Base-by-base conservation (phyloP, 768 basidiomycete genomes). In the Rubroboletus satanas region DNA sequence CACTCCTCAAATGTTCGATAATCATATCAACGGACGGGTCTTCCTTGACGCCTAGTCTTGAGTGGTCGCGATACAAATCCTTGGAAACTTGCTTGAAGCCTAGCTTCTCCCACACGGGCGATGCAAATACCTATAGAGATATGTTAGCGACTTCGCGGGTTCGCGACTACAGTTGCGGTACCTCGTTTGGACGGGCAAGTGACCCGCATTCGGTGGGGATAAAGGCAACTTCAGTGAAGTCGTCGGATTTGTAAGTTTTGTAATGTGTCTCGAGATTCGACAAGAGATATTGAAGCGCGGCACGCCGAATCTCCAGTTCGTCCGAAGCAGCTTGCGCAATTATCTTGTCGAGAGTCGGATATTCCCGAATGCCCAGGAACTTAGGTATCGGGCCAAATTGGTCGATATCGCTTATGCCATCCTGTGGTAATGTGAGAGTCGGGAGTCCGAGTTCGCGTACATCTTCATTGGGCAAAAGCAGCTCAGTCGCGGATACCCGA, bases 391-490 rank as follows among this genome's bases (percentile, higher is more conserved):
- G 7, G 18, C 35, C 21, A 36, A 37, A 36, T 3, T 26, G 9
- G 41, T 42, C 56, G 10, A 42, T 8, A 21, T 1, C 15, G 31
- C 4, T 23, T 18, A 41, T 5, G 23, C 28, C 9, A 3, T 42
- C 41, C 9, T 5, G 29, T 5, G 55, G 52, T 15, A 63, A 54
- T 31, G 49, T 88, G 31, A 98, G 77, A 7, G 94, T 65, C 3
- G 94, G 93, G 18, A 98, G 72, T 14, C 80, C 81, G 8, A 98
- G 74, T 39, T 79, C 74, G 23, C 87, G 78, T 51, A 93, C 79
- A 2, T 77, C 73, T 31, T 84, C 83, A 0, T 80, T 60, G 1
- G 95, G 96, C 61, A 95, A 90, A 65, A 94, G 96, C 8, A 98
- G 71, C 51, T 90, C 82, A 15, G 36, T 51, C 18, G 38, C 55